Percentiles rank a stretch among this genome's conserved stretches.
phyloP scores from a whole-genome alignment of 164 flowering plant genomes.

The Chimonanthus salicifolius region DNA sequence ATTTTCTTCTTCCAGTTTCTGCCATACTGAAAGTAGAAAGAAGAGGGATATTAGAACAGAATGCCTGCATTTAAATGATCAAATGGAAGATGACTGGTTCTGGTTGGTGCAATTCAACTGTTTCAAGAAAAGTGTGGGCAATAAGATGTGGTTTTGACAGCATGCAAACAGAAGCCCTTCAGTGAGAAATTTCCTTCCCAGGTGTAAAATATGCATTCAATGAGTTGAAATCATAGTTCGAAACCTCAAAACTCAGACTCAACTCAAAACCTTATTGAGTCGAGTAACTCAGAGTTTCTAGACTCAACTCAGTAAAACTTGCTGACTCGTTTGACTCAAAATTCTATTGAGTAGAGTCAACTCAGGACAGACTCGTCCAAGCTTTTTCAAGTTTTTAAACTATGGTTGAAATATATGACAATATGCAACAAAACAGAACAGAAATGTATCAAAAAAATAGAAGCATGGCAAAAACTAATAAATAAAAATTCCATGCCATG shows the following conservation, averaged over 20 bases:
- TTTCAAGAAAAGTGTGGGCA: neutral
- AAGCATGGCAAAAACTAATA: neutral
- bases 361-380: no score
- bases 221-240: no score
- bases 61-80: neutral
- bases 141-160: no score
- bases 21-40: conserved; percentile 65
- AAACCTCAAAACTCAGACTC: no score
- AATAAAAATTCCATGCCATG: neutral
- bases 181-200: neutral
- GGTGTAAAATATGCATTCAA: no score
- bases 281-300: no score
- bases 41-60: conserved; percentile 8
- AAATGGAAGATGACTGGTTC: no score
- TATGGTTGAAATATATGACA: neutral
- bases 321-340: no score
- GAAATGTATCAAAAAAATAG: neutral
- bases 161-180: neutral
- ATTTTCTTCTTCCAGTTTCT: conserved; percentile 98
- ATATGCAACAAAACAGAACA: neutral
- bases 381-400: no score
- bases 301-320: no score
- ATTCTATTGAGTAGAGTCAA: no score
- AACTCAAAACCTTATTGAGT: no score
- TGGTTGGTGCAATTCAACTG: neutral